Evolutionary conservation across 768 basidiomycete genomes (phyloP).

Genomic region (Termitomyces sp.): DNA sequence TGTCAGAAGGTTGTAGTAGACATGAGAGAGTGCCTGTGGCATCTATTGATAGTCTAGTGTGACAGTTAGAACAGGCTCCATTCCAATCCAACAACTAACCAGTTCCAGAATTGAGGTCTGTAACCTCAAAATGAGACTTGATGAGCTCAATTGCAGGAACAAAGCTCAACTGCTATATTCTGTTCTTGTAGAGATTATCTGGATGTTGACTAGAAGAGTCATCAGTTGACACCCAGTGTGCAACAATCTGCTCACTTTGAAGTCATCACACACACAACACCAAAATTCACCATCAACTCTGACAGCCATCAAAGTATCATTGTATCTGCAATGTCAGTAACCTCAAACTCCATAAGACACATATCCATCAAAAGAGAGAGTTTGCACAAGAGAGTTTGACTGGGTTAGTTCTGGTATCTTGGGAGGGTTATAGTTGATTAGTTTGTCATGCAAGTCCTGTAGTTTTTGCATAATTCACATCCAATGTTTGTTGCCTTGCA

Average conservation of each 20-base stretch:
- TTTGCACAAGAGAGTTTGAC: constrained; percentile 38
- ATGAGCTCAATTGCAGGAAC: no score
- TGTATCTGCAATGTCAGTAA: constrained; percentile 24
- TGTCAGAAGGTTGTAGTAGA: no score
- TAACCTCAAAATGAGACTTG: no score
- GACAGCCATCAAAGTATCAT: constrained; percentile 44
- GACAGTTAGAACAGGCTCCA: constrained; percentile 2
- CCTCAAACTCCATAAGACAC: no score
- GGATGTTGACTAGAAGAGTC: constrained; percentile 77
- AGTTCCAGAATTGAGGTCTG: constrained; percentile 66
- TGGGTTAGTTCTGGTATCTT: constrained; percentile 42
- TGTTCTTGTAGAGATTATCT: constrained; percentile 96
- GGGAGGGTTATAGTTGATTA: constrained; percentile 71
- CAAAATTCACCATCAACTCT: constrained; percentile 44
- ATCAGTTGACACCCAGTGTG: neutral
- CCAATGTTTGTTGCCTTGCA: constrained; percentile 55
- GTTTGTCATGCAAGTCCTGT: constrained; percentile 72
- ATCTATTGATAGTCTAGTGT: constrained; percentile 82
- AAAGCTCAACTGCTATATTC: constrained; percentile 94
- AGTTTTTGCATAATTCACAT: constrained; percentile 79
- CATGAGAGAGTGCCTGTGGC: no score
- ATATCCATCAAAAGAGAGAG: no score
- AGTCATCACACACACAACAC: constrained; percentile 93
- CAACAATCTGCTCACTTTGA: constrained; percentile 76
- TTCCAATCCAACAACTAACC: constrained; percentile 44